phyloP scores from a whole-genome alignment of 192 early-diverging fungal genomes.

The Gamsiella multidivaricata region DNA sequence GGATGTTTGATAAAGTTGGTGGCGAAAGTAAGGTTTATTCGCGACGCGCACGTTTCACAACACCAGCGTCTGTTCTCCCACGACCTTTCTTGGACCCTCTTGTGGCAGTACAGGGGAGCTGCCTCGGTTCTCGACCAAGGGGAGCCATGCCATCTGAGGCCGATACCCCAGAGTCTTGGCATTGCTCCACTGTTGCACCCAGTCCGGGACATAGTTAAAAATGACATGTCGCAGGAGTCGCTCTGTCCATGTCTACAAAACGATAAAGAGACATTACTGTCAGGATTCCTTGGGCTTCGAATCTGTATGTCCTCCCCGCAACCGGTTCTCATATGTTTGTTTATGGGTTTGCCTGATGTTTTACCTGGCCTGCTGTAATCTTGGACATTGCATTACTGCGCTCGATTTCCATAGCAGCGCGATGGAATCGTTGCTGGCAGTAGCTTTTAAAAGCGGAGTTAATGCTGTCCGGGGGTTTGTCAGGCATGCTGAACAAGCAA shows the following conservation, averaged over 20 bases:
- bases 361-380: background rate
- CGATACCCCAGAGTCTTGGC: background rate
- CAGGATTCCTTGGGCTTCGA: too few relatives aligned
- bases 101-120: background rate
- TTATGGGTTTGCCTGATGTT: too few relatives aligned
- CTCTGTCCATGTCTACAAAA: background rate
- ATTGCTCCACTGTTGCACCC: background rate
- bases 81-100: background rate
- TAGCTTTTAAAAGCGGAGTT: background rate
- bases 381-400: background rate
- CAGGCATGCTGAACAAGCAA: background rate
- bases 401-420: background rate
- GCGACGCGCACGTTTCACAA: too few relatives aligned
- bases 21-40: background rate
- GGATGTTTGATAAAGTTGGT: background rate
- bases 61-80: background rate
- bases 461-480: background rate
- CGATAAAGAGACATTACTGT: background rate
- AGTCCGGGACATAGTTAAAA: background rate
- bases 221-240: background rate
- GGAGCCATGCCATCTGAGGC: slow-evolving; percentile 7
- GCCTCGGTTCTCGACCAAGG: background rate
- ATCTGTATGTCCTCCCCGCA: too few relatives aligned
- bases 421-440: background rate
- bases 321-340: too few relatives aligned